phyloP scores from a whole-genome alignment of 805 yeast genomes.

The Candida railenensis region DNA sequence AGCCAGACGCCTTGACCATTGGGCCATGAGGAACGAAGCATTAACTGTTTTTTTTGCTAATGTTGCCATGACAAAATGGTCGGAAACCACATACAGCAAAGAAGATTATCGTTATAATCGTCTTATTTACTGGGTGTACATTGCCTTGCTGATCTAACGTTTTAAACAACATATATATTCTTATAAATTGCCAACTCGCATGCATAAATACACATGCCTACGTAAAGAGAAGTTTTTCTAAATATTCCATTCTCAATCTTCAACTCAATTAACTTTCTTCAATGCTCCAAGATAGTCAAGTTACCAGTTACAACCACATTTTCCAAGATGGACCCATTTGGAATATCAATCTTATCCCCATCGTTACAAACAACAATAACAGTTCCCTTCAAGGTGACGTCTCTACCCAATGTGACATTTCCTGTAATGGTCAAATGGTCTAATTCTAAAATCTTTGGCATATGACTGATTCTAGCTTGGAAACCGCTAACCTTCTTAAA shows the following conservation, averaged over 20 bases:
- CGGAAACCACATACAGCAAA: no score
- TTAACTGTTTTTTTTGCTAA: no score
- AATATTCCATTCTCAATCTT: not conserved
- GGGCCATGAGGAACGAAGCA: slow-evolving; percentile 55
- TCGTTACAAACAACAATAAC: slow-evolving; percentile 97
- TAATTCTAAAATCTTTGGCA: slow-evolving; percentile 93
- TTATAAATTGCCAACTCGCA: no score
- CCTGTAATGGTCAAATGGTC: slow-evolving; percentile 98
- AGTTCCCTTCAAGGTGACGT: slow-evolving; percentile 91
- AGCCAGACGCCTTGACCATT: slow-evolving; percentile 54
- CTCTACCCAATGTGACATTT: slow-evolving; percentile 87
- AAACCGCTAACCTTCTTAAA: slow-evolving; percentile 94
- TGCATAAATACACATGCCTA: not conserved
- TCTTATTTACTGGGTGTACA: no score
- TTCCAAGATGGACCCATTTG: slow-evolving; percentile 92
- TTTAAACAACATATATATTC: no score
- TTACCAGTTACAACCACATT: slow-evolving; percentile 97
- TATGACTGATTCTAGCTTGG: slow-evolving; percentile 86
- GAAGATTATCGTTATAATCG: no score
- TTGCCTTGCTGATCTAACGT: no score
- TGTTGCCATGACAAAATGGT: no score
- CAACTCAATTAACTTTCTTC: slow-evolving; percentile 8
- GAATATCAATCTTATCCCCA: slow-evolving; percentile 95
- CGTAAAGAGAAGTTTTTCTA: not conserved
- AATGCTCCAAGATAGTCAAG: slow-evolving; percentile 91